Evolutionary conservation across 345 rosid species (phyloP).

Genomic region (Euphorbia peplus): DNA sequence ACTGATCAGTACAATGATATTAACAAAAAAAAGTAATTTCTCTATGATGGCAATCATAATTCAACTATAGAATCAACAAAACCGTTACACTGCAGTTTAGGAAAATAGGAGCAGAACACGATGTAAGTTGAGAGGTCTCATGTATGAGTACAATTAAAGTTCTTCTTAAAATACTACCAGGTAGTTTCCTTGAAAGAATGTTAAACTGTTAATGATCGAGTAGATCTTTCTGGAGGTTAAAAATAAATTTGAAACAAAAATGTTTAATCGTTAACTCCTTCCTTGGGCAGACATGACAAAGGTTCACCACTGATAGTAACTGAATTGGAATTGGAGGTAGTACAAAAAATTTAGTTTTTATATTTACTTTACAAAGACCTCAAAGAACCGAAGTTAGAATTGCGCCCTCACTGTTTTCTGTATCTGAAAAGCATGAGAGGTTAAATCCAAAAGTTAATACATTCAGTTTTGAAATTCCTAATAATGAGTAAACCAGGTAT

Average conservation of each 20-base stretch:
- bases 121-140: background rate
- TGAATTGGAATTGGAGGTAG: background rate
- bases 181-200: background rate
- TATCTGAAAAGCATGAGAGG: background rate
- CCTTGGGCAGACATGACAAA: background rate
- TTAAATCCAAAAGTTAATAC: background rate
- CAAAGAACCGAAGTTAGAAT: background rate
- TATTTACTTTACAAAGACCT: background rate
- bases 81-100: background rate
- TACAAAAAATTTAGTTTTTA: background rate
- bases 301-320: background rate
- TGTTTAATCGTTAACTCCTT: background rate
- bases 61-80: background rate
- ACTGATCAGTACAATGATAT: background rate
- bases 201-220: background rate
- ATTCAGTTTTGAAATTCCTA: background rate
- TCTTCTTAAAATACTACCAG: background rate
- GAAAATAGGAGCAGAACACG: background rate
- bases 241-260: conserved; percentile 9
- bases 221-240: background rate
- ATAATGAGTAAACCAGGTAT: conserved; percentile 5
- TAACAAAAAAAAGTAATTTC: background rate
- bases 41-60: background rate
- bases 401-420: background rate
- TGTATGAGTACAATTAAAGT: background rate